A percentile compares a stretch with the other conserved stretches of the same genome.
Evolutionary conservation across 257 asterid species (phyloP).

Genomic region (Solanum sitiens): DNA sequence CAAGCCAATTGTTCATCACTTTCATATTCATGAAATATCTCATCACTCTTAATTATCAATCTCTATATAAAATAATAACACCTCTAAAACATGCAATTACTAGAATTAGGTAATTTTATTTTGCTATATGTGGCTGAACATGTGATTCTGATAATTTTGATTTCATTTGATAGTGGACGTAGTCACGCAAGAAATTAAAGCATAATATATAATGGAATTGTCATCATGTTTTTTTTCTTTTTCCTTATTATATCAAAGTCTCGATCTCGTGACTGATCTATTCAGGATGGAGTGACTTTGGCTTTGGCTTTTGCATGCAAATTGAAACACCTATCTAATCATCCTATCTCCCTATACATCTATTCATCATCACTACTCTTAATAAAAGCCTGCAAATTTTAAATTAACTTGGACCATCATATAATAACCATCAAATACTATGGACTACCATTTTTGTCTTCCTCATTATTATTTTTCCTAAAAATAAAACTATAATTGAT

Average conservation of each 20-base stretch:
- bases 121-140: background rate
- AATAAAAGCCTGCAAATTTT: background rate
- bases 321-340: background rate
- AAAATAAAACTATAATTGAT: no score
- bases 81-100: background rate
- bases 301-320: background rate
- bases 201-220: background rate
- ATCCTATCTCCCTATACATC: background rate
- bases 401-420: background rate
- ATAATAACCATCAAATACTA: background rate
- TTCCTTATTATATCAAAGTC: background rate
- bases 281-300: background rate
- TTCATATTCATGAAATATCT: no score
- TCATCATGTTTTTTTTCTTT: background rate
- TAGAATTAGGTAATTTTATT: background rate
- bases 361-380: background rate
- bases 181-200: background rate
- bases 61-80: no score
- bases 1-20: no score
- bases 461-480: no score
- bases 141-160: background rate
- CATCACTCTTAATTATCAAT: no score
- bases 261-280: background rate
- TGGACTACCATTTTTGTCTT: no score
- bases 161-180: background rate